Evolutionary conservation across 306 rosid species (phyloP).

Genomic region (Leucaena leucocephala): DNA sequence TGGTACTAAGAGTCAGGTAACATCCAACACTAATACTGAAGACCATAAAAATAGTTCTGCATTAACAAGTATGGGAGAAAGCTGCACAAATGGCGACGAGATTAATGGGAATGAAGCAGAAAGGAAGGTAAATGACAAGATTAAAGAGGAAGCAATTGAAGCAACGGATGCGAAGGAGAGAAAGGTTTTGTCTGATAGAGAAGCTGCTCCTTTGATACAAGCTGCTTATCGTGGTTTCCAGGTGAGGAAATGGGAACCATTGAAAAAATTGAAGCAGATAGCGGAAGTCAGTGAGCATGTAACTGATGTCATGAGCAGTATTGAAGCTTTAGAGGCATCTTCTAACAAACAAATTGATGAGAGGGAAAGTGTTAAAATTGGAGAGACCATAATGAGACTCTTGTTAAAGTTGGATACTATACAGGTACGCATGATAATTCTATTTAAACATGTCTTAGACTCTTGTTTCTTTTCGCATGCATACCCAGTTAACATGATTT

Average conservation of each 20-base stretch:
- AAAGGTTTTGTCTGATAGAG: constrained; percentile 44
- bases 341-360: constrained; percentile 44
- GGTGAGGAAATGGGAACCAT: constrained; percentile 67
- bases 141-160: constrained; percentile 21
- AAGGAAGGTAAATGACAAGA: neutral
- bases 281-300: constrained; percentile 56
- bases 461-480: neutral
- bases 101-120: constrained; percentile 19
- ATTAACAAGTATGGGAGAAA: constrained; percentile 7
- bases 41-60: neutral
- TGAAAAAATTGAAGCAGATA: constrained; percentile 73
- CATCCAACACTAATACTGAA: neutral
- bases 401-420: constrained; percentile 71
- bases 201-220: constrained; percentile 74
- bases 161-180: constrained; percentile 9
- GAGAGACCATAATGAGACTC: constrained; percentile 78
- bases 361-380: constrained; percentile 54
- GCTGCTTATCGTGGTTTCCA: constrained; percentile 68
- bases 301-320: constrained; percentile 39
- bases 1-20: constrained; percentile 5
- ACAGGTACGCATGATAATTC: constrained; percentile 54
- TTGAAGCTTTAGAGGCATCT: constrained; percentile 50
- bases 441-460: neutral
- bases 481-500: neutral
- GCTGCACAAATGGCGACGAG: constrained; percentile 7